A percentile compares a stretch with the other conserved stretches of the same genome.
Evolutionary conservation across 441 rosid genomes (phyloP).

Genomic region (Euphorbia celastroides): DNA sequence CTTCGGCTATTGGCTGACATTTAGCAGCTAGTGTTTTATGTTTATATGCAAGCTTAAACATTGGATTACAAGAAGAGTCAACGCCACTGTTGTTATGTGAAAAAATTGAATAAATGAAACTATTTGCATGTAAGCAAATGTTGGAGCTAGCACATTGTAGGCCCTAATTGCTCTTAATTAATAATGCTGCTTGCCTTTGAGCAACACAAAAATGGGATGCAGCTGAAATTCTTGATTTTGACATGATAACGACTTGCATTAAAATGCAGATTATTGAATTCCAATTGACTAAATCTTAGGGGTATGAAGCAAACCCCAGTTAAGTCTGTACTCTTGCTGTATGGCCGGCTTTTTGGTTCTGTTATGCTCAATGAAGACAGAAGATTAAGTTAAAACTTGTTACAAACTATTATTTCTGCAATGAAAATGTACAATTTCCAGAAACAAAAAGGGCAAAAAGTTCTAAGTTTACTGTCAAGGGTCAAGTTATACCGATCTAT

Average conservation of each 20-base stretch:
- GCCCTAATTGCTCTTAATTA: background rate
- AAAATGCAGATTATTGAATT: background rate
- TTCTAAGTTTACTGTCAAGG: background rate
- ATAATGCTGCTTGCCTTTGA: background rate
- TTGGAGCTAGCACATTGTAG: background rate
- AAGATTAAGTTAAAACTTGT: background rate
- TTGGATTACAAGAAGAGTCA: conserved; percentile 2
- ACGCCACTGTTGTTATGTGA: background rate
- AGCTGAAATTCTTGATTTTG: conserved; percentile 1
- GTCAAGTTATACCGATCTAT: background rate
- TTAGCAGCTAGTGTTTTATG: conserved; percentile 3
- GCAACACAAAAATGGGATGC: conserved; percentile 9
- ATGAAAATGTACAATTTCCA: background rate
- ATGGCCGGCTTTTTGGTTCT: background rate
- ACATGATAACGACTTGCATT: conserved; percentile 3
- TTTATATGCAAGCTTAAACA: background rate
- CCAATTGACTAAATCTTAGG: background rate
- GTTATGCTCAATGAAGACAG: background rate
- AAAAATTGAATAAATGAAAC: background rate
- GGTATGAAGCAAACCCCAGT: background rate
- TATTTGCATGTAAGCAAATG: background rate
- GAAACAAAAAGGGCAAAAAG: background rate
- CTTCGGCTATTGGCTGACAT: background rate
- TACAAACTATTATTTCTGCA: background rate
- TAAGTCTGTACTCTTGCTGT: background rate